A percentile compares a stretch with the other conserved stretches of the same genome.
Evolutionary conservation across 805 yeast genomes (phyloP).

Genomic region (Pichia californica): DNA sequence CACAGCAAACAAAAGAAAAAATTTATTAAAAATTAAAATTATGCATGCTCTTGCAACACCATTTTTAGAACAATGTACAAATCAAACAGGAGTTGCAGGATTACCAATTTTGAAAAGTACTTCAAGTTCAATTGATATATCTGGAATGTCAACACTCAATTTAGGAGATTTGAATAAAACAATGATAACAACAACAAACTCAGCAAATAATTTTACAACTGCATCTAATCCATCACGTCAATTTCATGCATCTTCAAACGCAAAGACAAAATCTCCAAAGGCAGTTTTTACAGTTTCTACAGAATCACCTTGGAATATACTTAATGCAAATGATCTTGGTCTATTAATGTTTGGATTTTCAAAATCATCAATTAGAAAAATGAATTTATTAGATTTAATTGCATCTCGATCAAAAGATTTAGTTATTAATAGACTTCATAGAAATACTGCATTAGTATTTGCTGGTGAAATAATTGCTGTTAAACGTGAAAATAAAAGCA

Average conservation of each 20-base stretch:
- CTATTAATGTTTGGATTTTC: constrained; percentile 82
- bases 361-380: constrained; percentile 50
- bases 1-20: constrained; percentile 30
- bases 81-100: constrained; percentile 18
- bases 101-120: constrained; percentile 20
- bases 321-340: constrained; percentile 85
- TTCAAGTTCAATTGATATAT: constrained; percentile 23
- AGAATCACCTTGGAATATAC: constrained; percentile 70
- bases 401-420: constrained; percentile 71
- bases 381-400: constrained; percentile 68
- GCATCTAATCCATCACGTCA: constrained; percentile 18
- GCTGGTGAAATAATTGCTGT: constrained; percentile 85
- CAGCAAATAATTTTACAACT: no score
- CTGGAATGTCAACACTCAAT: constrained; percentile 12
- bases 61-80: constrained; percentile 38
- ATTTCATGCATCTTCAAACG: constrained; percentile 59
- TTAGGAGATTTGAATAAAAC: not conserved
- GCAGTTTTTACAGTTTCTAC: constrained; percentile 78
- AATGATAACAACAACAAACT: no score
- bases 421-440: constrained; percentile 50
- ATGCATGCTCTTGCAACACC: constrained; percentile 65
- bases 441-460: constrained; percentile 47
- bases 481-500: constrained; percentile 53
- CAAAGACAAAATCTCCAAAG: constrained; percentile 67
- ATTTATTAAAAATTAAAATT: constrained; percentile 38